A percentile compares a stretch with the other conserved stretches of the same genome.
phyloP scores from a whole-genome alignment of 371 early-diverging fungal genomes.

The Mortierella sp. region DNA sequence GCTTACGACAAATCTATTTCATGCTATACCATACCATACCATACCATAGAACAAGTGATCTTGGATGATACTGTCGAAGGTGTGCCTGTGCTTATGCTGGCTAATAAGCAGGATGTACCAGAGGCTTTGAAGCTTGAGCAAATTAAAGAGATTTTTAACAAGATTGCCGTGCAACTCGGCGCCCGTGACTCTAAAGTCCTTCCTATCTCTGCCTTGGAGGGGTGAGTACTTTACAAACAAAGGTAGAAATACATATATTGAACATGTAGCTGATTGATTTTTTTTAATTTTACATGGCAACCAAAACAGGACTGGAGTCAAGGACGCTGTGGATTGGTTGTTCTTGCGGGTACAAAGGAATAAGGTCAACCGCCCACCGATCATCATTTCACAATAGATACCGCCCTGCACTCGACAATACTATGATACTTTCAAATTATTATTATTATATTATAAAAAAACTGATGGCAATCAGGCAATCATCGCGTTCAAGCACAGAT shows the following conservation, averaged over 20 bases:
- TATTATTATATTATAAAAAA: too few species aligned
- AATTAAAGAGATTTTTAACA: conserved; percentile 93
- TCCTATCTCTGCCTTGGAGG: conserved; percentile 85
- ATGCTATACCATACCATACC: background rate
- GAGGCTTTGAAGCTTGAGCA: conserved; percentile 83
- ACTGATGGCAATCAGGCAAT: too few species aligned
- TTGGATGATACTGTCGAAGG: conserved; percentile 83
- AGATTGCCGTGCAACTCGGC: conserved; percentile 85
- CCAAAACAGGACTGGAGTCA: conserved; percentile 77
- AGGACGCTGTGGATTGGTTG: conserved; percentile 92
- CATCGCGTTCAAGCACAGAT: too few species aligned
- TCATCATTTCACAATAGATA: conserved; percentile 55
- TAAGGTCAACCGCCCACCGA: conserved; percentile 83
- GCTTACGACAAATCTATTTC: background rate
- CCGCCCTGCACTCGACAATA: too few species aligned
- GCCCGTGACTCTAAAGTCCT: conserved; percentile 78
- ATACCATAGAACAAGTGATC: conserved; percentile 74
- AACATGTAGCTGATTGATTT: background rate
- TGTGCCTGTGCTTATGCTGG: conserved; percentile 93
- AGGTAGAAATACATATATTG: too few species aligned
- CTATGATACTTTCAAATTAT: too few species aligned
- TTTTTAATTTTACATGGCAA: background rate
- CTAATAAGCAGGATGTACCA: conserved; percentile 93
- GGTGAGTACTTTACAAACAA: conserved; percentile 62
- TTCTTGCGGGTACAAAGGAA: conserved; percentile 82